Evolutionary conservation across 805 yeast species (phyloP).

Genomic region (Candida coleopterorum): DNA sequence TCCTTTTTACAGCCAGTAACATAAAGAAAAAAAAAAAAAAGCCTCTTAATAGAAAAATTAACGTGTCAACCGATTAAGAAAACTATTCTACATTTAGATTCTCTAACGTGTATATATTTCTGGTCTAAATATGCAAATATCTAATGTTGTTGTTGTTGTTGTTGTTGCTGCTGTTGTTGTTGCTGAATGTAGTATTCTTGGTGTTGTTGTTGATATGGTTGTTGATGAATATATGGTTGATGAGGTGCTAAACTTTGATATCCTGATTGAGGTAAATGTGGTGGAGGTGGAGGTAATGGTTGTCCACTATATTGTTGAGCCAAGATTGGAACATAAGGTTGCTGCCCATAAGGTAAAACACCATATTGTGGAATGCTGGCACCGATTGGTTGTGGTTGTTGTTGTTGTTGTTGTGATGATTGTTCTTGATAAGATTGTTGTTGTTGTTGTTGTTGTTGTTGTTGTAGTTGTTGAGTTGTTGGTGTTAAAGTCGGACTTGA

Average conservation of each 20-base stretch:
- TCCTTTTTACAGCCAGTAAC: no score
- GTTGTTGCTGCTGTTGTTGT: slow-evolving; percentile 3
- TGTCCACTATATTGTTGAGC: background rate
- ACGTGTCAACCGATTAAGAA: no score
- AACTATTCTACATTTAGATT: no score
- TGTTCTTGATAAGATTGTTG: background rate
- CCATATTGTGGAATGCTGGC: background rate
- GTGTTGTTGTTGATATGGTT: slow-evolving; percentile 9
- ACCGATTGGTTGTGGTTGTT: background rate
- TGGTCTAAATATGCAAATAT: no score
- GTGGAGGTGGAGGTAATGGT: slow-evolving; percentile 3
- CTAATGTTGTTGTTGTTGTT: no score
- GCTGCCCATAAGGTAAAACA: background rate
- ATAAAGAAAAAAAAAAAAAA: no score
- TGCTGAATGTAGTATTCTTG: slow-evolving; percentile 6
- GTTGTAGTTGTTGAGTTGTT: background rate
- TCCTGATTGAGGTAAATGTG: slow-evolving; percentile 1
- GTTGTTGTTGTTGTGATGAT: background rate
- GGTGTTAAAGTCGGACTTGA: background rate
- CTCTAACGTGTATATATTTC: no score
- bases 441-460: background rate
- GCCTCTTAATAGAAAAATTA: no score
- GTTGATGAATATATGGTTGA: slow-evolving; percentile 9
- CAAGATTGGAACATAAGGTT: background rate
- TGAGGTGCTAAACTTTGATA: slow-evolving; percentile 2